These are phyloP conservation scores for Rhipidocladum racemiflorum DNA, from an alignment of 176 grass and related monocot genomes.

Conservation along the genomic window DNA sequence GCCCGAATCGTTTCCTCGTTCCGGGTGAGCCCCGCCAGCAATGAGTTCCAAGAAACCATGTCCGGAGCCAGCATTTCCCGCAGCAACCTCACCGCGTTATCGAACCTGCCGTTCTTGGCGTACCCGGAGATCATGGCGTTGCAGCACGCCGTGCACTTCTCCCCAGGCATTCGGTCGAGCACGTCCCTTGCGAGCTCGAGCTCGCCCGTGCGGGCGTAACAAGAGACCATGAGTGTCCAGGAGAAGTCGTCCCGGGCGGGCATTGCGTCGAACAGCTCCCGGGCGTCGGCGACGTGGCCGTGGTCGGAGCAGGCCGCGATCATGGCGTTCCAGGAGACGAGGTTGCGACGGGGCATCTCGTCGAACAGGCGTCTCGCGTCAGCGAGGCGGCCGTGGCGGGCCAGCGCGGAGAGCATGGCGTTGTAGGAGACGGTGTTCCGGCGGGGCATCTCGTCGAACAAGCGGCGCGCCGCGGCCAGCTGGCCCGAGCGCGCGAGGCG, in stretches of 20 bases:
- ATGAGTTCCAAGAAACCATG: constrained; percentile 49
- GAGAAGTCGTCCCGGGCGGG: constrained; percentile 41
- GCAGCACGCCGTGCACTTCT: constrained; percentile 45
- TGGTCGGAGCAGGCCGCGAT: constrained; percentile 40
- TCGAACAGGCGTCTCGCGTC: constrained; percentile 45
- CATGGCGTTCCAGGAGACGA: constrained; percentile 58
- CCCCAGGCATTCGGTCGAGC: constrained; percentile 47
- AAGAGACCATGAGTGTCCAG: constrained; percentile 49
- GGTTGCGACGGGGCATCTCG: constrained; percentile 32
- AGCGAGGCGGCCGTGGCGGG: constrained; percentile 31
- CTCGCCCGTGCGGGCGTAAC: constrained; percentile 38
- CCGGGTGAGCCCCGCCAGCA: constrained; percentile 37
- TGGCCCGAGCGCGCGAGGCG: constrained; percentile 42
- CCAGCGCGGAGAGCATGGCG: constrained; percentile 54
- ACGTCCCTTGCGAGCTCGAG: constrained; percentile 35
- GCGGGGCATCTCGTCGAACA: constrained; percentile 46
- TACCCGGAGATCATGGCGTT: constrained; percentile 59
- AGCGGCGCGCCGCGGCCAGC: constrained; percentile 38
- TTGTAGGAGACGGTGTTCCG: constrained; percentile 58
- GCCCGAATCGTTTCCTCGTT: constrained; percentile 30
- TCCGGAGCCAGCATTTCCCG: constrained; percentile 31
- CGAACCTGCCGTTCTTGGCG: constrained; percentile 40
- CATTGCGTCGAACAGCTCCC: constrained; percentile 44
- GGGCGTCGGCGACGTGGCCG: constrained; percentile 32
- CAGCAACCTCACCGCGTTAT: constrained; percentile 37